Evolutionary conservation across 1,284 basidiomycete species (phyloP).

Genomic region (Peniophora sp.): DNA sequence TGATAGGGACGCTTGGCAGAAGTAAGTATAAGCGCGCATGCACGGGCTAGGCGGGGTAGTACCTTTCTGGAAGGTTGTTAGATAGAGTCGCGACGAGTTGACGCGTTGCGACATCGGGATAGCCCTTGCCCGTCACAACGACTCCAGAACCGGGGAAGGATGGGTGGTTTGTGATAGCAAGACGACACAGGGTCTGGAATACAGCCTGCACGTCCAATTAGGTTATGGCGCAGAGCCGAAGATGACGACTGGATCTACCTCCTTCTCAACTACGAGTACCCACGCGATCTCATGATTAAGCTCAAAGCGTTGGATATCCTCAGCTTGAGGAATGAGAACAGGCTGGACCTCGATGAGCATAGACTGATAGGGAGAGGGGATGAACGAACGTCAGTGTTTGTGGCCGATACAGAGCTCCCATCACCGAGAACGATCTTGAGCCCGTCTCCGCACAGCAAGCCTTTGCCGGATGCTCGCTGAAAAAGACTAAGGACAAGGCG

Average conservation of each 20-base stretch:
- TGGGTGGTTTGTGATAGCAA: constrained; percentile 40
- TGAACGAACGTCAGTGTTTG: constrained; percentile 49
- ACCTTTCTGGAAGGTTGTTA: constrained; percentile 50
- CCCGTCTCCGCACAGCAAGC: constrained; percentile 66
- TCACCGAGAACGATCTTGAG: constrained; percentile 50
- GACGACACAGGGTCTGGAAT: constrained; percentile 72
- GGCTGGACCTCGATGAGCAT: constrained; percentile 42
- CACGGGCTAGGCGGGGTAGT: constrained; percentile 4
- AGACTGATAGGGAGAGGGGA: constrained; percentile 1
- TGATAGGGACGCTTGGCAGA: constrained; percentile 52
- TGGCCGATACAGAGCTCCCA: constrained; percentile 43
- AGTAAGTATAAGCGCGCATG: neutral
- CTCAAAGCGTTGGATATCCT: constrained; percentile 58
- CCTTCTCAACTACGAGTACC: constrained; percentile 88
- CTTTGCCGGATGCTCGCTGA: constrained; percentile 83
- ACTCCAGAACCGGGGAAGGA: constrained; percentile 52
- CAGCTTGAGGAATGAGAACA: constrained; percentile 66
- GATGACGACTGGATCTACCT: constrained; percentile 40
- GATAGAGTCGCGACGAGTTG: constrained; percentile 71
- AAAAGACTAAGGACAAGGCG: constrained; percentile 7
- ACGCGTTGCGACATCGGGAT: constrained; percentile 85
- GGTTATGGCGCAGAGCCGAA: neutral
- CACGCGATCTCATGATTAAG: constrained; percentile 51
- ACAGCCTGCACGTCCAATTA: constrained; percentile 57
- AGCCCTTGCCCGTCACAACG: constrained; percentile 85